A percentile compares a stretch with the other conserved stretches of the same genome.
Evolutionary conservation across 768 basidiomycete genomes (phyloP).

Genomic region (Chalciporus pseudorubinellus): DNA sequence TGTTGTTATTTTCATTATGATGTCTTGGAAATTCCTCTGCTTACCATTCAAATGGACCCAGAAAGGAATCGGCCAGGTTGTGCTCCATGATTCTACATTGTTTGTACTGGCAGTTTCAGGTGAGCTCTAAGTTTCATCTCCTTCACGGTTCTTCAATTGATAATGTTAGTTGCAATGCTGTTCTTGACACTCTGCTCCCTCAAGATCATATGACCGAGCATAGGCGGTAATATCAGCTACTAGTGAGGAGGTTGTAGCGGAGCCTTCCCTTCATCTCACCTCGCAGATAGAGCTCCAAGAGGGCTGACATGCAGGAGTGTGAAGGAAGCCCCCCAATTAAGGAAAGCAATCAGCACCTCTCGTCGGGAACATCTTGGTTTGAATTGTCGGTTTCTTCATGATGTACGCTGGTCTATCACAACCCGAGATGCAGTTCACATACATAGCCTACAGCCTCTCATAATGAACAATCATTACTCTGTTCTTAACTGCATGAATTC

Average conservation of each 20-base stretch:
- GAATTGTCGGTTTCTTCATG: no score
- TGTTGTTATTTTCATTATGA: constrained; percentile 15
- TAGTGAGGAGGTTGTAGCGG: constrained; percentile 11
- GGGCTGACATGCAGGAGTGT: neutral
- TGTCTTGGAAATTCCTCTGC: constrained; percentile 8
- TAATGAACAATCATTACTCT: no score
- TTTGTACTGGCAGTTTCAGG: constrained; percentile 7
- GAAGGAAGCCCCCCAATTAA: no score
- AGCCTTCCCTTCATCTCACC: neutral
- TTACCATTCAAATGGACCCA: constrained; percentile 10
- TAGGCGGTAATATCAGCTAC: constrained; percentile 18
- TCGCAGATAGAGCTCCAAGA: neutral
- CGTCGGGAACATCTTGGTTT: no score
- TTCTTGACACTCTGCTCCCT: constrained; percentile 16
- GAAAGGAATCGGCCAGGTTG: neutral
- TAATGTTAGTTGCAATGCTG: constrained; percentile 10
- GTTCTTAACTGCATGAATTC: no score
- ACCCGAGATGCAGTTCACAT: no score
- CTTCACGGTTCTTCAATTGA: neutral
- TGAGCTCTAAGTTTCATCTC: neutral
- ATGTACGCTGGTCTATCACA: no score
- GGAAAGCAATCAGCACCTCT: no score
- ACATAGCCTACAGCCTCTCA: no score
- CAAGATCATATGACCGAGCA: constrained; percentile 2
- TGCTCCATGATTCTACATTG: constrained; percentile 14